These are phyloP conservation scores for Antrodiella citrinella DNA, from an alignment of 768 basidiomycete genomes.

Conservation along the genomic window DNA sequence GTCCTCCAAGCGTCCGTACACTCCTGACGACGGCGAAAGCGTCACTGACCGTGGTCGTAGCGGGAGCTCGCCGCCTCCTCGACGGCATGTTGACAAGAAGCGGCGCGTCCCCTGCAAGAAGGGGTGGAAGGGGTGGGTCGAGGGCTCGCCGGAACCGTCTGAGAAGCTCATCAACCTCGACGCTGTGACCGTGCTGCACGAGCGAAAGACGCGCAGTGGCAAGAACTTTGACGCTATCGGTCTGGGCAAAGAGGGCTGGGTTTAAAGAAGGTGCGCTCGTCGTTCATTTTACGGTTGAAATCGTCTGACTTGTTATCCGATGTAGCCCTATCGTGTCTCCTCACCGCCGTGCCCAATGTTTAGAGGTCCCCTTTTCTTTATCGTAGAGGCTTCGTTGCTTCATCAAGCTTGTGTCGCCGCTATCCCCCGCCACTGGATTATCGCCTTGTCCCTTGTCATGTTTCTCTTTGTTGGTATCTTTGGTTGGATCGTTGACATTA, in stretches of 20 bases:
- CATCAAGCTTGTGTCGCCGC: not conserved
- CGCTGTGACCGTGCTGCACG: constrained; percentile 51
- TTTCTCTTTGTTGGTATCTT: constrained; percentile 3
- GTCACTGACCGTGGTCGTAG: constrained; percentile 17
- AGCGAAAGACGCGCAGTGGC: constrained; percentile 74
- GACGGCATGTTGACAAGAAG: constrained; percentile 32
- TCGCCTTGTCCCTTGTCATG: not conserved
- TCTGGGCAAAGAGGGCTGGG: constrained; percentile 72
- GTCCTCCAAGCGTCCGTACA: constrained; percentile 73
- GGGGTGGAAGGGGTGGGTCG: constrained; percentile 90
- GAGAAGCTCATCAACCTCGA: constrained; percentile 80
- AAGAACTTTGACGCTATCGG: constrained; percentile 80
- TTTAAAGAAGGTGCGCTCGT: constrained; percentile 35
- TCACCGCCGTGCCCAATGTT: not conserved
- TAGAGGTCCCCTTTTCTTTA: not conserved
- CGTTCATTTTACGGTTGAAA: constrained; percentile 41
- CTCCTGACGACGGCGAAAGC: constrained; percentile 56
- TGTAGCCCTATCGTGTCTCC: not conserved
- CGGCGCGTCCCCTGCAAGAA: constrained; percentile 60
- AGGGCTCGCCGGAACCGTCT: constrained; percentile 74
- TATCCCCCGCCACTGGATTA: not conserved
- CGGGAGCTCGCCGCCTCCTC: constrained; percentile 18
- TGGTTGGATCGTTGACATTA: not conserved
- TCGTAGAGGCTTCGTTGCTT: not conserved
- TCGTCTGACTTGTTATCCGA: constrained; percentile 23